Conservation (phyloP, 371 early-diverging fungal genomes). For the Apophysomyces variabilis region DNA sequence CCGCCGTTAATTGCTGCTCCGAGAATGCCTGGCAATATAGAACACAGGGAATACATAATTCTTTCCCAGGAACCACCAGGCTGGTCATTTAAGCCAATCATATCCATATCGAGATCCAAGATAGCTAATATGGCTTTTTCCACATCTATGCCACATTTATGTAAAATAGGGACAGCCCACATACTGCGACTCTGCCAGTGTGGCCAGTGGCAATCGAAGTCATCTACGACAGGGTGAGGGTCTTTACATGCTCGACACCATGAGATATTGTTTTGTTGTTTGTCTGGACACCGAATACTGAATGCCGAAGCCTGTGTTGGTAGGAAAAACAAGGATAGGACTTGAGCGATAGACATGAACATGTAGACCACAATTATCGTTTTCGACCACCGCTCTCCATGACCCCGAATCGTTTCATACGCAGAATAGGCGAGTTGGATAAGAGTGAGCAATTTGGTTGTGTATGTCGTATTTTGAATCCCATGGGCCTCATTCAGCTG, state of each 20-base stretch:
- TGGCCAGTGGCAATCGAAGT: background rate
- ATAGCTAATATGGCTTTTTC: background rate
- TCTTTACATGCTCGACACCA: background rate
- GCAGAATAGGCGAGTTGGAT: conserved; percentile 2
- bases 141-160: background rate
- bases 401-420: background rate
- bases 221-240: background rate
- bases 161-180: conserved; percentile 1
- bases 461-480: background rate
- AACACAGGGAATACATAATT: background rate
- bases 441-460: background rate
- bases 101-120: background rate
- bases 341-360: background rate
- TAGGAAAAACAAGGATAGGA: background rate
- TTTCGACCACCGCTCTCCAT: conserved; percentile 1
- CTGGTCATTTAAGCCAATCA: background rate
- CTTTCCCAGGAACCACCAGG: conserved; percentile 5
- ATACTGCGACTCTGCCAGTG: background rate
- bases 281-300: background rate
- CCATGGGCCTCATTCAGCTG: background rate
- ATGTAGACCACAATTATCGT: background rate
- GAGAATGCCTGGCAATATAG: background rate
- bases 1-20: background rate
- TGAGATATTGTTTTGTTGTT: background rate
- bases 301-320: conserved; percentile 2